A percentile compares a stretch with the other conserved stretches of the same genome.
Conservation (phyloP, 495 filamentous ascomycete species). For the Talaromyces stipitatus region DNA sequence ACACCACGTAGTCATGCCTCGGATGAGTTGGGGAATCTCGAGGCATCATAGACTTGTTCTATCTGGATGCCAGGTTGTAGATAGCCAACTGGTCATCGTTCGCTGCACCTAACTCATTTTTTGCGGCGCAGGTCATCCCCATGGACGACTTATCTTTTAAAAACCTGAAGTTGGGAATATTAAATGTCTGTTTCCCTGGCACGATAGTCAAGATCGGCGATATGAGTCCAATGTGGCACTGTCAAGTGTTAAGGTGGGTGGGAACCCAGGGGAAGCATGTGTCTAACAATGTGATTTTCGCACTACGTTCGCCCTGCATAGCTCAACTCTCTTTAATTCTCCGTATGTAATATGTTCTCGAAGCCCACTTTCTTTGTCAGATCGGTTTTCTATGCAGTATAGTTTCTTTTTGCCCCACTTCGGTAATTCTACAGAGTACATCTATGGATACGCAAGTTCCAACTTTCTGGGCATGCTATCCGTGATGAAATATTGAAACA, state of each 20-base stretch:
- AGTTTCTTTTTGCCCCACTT: background rate
- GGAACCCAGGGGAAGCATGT: background rate
- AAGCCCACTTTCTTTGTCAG: background rate
- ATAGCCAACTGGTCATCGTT: background rate
- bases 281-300: background rate
- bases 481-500: no score
- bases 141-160: background rate
- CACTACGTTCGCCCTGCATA: background rate
- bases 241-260: no score
- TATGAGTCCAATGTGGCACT: no score
- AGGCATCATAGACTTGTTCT: background rate
- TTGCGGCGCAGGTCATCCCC: background rate
- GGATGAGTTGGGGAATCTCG: background rate
- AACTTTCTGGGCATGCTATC: no score
- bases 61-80: background rate
- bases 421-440: background rate
- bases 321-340: background rate
- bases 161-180: background rate
- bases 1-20: background rate
- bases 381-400: background rate
- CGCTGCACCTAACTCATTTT: background rate
- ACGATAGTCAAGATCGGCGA: background rate
- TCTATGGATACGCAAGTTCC: no score
- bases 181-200: background rate
- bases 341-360: background rate